Conservation (phyloP, 768 basidiomycete species). For the Rhodotorula diobovata region DNA sequence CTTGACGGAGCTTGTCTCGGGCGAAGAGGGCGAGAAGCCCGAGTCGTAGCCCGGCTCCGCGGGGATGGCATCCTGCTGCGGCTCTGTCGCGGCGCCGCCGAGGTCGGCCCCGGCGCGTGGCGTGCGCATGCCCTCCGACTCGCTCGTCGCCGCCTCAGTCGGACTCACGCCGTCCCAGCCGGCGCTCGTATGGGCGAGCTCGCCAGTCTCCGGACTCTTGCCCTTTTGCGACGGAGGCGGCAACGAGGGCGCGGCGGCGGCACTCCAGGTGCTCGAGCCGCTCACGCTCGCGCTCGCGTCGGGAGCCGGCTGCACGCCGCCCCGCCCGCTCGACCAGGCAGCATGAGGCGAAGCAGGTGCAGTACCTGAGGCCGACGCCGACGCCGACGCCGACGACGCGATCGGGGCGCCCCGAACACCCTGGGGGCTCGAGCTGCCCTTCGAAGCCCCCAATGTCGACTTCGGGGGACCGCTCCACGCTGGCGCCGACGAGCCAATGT, state of each 20-base stretch:
- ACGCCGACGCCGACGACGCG: no score
- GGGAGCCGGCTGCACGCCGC: not conserved
- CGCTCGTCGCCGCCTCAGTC: not conserved
- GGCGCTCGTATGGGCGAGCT: no score
- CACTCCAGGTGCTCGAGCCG: not conserved
- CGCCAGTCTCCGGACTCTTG: no score
- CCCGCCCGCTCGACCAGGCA: not conserved
- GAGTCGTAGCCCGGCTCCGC: not conserved
- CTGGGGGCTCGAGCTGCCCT: no score
- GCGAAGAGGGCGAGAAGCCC: not conserved
- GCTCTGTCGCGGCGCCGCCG: not conserved
- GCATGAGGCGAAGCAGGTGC: not conserved
- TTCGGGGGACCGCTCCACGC: no score
- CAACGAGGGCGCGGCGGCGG: not conserved
- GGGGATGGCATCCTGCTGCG: not conserved
- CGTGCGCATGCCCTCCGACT: not conserved
- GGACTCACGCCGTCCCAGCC: no score
- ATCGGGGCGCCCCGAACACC: no score
- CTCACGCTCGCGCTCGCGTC: not conserved
- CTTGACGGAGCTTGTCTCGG: not conserved
- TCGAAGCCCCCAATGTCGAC: no score
- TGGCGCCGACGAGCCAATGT: not conserved
- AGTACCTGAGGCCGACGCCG: not conserved
- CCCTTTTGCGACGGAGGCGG: no score
- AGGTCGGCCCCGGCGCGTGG: not conserved